A percentile compares a stretch with the other conserved stretches of the same genome.
Conservation (phyloP, 1,284 basidiomycete genomes). For the Ustilago bromivora region DNA sequence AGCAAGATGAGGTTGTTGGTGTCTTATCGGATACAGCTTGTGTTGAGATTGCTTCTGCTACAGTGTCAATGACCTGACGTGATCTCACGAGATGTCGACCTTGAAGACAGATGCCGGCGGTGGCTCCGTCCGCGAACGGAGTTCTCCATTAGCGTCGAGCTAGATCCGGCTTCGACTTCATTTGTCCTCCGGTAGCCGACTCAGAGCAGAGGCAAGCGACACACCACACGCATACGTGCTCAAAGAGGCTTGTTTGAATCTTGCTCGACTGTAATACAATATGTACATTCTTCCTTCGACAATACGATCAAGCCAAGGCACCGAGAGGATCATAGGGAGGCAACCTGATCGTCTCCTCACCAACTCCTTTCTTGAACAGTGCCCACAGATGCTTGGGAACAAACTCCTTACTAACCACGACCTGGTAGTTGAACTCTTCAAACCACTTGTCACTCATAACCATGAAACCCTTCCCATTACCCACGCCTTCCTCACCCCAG, state of each 20-base stretch:
- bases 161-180: too few relatives aligned
- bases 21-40: too few relatives aligned
- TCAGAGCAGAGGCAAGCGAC: too few relatives aligned
- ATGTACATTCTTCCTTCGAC: not conserved
- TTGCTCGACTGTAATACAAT: too few relatives aligned
- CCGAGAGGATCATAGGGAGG: constrained; percentile 57
- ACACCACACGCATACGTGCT: too few relatives aligned
- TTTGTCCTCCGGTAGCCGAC: not conserved
- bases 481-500: constrained; percentile 81
- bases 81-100: too few relatives aligned
- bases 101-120: not conserved
- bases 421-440: constrained; percentile 75
- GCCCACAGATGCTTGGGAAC: constrained; percentile 51
- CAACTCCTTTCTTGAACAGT: constrained; percentile 48
- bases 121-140: not conserved
- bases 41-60: too few relatives aligned
- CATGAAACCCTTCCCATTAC: constrained; percentile 85
- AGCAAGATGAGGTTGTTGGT: not conserved
- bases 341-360: constrained; percentile 70
- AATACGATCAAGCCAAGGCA: constrained; percentile 34
- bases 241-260: too few relatives aligned
- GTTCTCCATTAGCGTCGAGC: too few relatives aligned
- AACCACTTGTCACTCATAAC: constrained; percentile 85
- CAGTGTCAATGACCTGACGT: too few relatives aligned
- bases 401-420: constrained; percentile 56